A percentile compares a stretch with the other conserved stretches of the same genome.
Evolutionary conservation across 2,329 filamentous ascomycete genomes (phyloP).

Genomic region (Epichloe sibirici): DNA sequence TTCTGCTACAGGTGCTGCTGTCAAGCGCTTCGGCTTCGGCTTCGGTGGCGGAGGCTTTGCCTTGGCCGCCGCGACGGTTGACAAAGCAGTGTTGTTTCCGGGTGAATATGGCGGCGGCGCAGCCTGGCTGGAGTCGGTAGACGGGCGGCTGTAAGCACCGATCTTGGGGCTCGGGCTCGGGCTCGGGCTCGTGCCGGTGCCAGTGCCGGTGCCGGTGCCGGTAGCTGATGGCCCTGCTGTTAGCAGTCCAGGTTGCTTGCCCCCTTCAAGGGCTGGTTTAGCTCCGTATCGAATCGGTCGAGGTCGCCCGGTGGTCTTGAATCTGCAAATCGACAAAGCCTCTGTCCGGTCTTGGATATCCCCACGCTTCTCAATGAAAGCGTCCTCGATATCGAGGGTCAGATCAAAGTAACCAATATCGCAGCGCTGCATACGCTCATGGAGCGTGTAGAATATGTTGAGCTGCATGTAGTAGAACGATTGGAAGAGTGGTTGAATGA

Average conservation of each 20-base stretch:
- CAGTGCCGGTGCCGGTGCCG: constrained; percentile 7
- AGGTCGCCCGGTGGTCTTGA: constrained; percentile 72
- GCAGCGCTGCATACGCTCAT: constrained; percentile 94
- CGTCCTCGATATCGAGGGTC: constrained; percentile 79
- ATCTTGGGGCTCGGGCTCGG: constrained; percentile 18
- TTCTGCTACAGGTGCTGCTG: constrained; percentile 52
- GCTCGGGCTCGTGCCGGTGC: constrained; percentile 10
- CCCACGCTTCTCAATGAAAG: constrained; percentile 78
- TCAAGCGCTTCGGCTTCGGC: constrained; percentile 69
- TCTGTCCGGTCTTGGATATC: constrained; percentile 80
- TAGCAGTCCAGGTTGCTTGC: constrained; percentile 37
- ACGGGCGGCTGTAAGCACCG: constrained; percentile 23
- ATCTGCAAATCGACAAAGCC: constrained; percentile 72
- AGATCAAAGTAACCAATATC: constrained; percentile 98
- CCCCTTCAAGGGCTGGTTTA: constrained; percentile 38
- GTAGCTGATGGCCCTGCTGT: constrained; percentile 29
- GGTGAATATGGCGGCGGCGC: constrained; percentile 63
- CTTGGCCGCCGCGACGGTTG: constrained; percentile 39
- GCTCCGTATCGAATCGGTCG: constrained; percentile 46
- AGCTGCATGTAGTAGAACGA: constrained; percentile 99
- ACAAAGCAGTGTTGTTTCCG: constrained; percentile 27
- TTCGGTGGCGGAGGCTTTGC: constrained; percentile 62
- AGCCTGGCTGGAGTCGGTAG: constrained; percentile 33
- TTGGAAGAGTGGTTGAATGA: constrained; percentile 94
- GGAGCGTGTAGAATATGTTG: constrained; percentile 96